Percentiles rank a stretch among this genome's conserved stretches.
Evolutionary conservation across 1,284 basidiomycete species (phyloP).

Genomic region (Ustilago sp.): DNA sequence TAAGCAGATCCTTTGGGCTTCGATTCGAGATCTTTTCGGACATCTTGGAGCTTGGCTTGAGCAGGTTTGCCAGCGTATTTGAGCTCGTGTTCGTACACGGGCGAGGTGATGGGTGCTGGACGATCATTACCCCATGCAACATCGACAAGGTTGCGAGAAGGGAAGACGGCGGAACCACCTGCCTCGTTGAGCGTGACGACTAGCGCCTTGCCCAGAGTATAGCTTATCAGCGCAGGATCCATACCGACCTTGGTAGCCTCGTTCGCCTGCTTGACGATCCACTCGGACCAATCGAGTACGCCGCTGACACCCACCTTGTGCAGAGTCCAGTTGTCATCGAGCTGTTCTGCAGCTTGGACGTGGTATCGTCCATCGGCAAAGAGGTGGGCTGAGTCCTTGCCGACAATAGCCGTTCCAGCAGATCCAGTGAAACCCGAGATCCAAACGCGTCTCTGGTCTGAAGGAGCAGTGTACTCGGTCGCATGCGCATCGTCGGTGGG

Average conservation of each 20-base stretch:
- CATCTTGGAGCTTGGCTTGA: slow-evolving; percentile 62
- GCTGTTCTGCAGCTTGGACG: slow-evolving; percentile 81
- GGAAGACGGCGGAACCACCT: slow-evolving; percentile 73
- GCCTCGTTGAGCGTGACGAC: slow-evolving; percentile 19
- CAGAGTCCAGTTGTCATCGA: slow-evolving; percentile 82
- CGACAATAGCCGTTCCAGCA: slow-evolving; percentile 84
- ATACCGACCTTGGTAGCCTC: slow-evolving; percentile 79
- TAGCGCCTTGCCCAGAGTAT: slow-evolving; percentile 73
- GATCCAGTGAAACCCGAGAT: slow-evolving; percentile 87
- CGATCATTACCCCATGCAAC: slow-evolving; percentile 79
- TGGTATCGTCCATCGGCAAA: slow-evolving; percentile 91
- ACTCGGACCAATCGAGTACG: slow-evolving; percentile 72
- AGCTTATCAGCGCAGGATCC: slow-evolving; percentile 87
- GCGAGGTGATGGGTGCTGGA: slow-evolving; percentile 77
- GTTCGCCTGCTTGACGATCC: slow-evolving; percentile 70
- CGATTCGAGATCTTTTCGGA: slow-evolving; percentile 45
- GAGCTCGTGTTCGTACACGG: slow-evolving; percentile 80
- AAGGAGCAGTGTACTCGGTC: slow-evolving; percentile 84
- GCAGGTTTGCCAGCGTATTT: slow-evolving; percentile 77
- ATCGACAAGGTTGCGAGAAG: slow-evolving; percentile 82
- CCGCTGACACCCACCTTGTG: slow-evolving; percentile 75
- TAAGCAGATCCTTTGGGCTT: slow-evolving; percentile 46
- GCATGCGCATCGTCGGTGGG: slow-evolving; percentile 89
- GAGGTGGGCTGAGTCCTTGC: slow-evolving; percentile 73
- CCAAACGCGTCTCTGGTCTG: slow-evolving; percentile 84